Conservation (phyloP, 306 rosid genomes). For the Malus asiatica region DNA sequence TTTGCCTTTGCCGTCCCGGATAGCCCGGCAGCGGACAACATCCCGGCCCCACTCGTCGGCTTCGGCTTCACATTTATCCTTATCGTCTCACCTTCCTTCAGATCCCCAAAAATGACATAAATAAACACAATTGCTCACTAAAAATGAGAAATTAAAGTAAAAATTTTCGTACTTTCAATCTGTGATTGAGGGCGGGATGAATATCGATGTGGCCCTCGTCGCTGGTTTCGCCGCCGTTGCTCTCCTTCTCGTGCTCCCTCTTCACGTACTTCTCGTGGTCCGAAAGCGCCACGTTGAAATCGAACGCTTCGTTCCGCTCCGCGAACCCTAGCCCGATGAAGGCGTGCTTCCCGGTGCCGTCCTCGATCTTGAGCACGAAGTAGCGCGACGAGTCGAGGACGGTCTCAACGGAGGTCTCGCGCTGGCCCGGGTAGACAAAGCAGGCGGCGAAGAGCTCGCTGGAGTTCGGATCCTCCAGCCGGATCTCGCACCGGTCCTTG, state of each 20-base stretch:
- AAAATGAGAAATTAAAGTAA: background rate
- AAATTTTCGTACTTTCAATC: conserved; percentile 55
- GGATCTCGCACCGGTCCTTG: conserved; percentile 94
- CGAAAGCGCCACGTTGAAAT: conserved; percentile 92
- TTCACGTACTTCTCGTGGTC: conserved; percentile 90
- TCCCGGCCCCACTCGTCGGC: conserved; percentile 75
- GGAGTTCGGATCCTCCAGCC: conserved; percentile 83
- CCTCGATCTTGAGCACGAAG: conserved; percentile 97
- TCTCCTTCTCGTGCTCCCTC: conserved; percentile 72
- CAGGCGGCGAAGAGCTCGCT: conserved; percentile 96
- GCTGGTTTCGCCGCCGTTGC: conserved; percentile 24
- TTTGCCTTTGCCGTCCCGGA: conserved; percentile 63
- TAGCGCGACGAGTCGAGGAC: conserved; percentile 93
- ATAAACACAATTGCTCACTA: background rate
- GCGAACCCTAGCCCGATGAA: conserved; percentile 84
- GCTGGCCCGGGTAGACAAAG: conserved; percentile 77
- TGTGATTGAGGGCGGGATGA: conserved; percentile 88
- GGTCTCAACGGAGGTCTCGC: conserved; percentile 79
- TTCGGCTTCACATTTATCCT: conserved; percentile 91
- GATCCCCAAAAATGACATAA: conserved; percentile 4
- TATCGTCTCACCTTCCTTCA: conserved; percentile 94
- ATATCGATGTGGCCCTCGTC: conserved; percentile 82
- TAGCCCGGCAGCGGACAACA: conserved; percentile 92
- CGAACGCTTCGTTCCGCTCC: conserved; percentile 94
- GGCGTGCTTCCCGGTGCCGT: conserved; percentile 88